These are phyloP conservation scores for Arabidopsis hybrid DNA, from an alignment of 441 rosid species.

Conservation along the genomic window DNA sequence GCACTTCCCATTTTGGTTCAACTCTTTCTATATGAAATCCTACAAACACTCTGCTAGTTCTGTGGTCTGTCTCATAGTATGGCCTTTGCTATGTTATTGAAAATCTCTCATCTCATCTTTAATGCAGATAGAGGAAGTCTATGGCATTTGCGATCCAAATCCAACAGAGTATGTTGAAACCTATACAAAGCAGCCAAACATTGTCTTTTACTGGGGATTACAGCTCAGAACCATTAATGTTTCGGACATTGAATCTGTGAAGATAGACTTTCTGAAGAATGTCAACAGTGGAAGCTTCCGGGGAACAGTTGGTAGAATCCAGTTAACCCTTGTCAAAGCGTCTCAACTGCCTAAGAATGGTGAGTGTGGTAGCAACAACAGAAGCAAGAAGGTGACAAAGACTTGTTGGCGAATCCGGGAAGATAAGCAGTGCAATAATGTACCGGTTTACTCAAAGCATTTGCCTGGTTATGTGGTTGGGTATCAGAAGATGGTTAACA, in stretches of 20 bases:
- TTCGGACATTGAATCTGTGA: slow-evolving; percentile 45
- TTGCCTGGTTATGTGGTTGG: slow-evolving; percentile 54
- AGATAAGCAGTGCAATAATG: slow-evolving; percentile 44
- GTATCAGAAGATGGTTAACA: slow-evolving; percentile 37
- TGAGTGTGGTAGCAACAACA: slow-evolving; percentile 30
- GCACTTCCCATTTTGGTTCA: slow-evolving; percentile 12
- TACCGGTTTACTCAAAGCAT: slow-evolving; percentile 51
- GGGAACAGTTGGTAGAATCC: slow-evolving; percentile 48
- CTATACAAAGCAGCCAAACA: slow-evolving; percentile 47
- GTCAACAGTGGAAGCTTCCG: slow-evolving; percentile 46
- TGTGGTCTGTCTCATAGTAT: background rate
- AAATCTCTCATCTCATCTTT: slow-evolving; percentile 11
- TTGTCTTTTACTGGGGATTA: slow-evolving; percentile 63
- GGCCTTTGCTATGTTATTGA: slow-evolving; percentile 9
- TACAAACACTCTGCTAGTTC: background rate
- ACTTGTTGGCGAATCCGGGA: slow-evolving; percentile 57
- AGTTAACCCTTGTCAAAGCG: slow-evolving; percentile 53
- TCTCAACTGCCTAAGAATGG: slow-evolving; percentile 51
- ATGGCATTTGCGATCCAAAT: slow-evolving; percentile 59
- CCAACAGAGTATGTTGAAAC: slow-evolving; percentile 54
- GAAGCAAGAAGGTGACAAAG: slow-evolving; percentile 46
- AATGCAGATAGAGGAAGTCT: slow-evolving; percentile 56
- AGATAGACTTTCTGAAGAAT: slow-evolving; percentile 51
- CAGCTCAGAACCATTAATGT: slow-evolving; percentile 44
- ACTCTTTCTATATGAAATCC: background rate